Conservation (phyloP, 495 filamentous ascomycete genomes). For the Penicillium nucicola region DNA sequence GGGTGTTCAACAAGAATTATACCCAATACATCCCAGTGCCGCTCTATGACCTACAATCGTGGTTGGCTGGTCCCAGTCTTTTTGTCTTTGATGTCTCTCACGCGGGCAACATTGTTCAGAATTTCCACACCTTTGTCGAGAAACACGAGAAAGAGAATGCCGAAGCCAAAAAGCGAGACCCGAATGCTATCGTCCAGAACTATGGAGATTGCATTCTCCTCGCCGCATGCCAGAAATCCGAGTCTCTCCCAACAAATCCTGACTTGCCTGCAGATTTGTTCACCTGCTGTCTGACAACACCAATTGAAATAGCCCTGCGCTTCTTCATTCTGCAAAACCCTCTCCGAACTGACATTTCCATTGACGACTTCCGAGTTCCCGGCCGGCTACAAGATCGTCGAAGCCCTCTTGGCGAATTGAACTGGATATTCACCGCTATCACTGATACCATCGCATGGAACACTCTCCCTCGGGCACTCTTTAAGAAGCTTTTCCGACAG, state of each 20-base stretch:
- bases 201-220: slow-evolving; percentile 84
- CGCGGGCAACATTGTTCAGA: slow-evolving; percentile 89
- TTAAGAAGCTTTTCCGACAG: slow-evolving; percentile 95
- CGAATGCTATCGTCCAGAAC: slow-evolving; percentile 65
- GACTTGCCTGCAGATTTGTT: slow-evolving; percentile 93
- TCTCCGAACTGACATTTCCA: slow-evolving; percentile 66
- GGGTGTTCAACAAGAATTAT: slow-evolving; percentile 99
- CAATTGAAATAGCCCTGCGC: slow-evolving; percentile 92
- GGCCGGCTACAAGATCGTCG: slow-evolving; percentile 88
- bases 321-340: slow-evolving; percentile 95
- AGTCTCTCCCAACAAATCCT: slow-evolving; percentile 96
- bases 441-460: slow-evolving; percentile 99
- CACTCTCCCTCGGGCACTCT: slow-evolving; percentile 77
- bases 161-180: slow-evolving; percentile 68
- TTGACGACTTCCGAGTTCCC: slow-evolving; percentile 74
- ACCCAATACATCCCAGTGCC: slow-evolving; percentile 99
- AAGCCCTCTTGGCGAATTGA: slow-evolving; percentile 92
- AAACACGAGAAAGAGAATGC: slow-evolving; percentile 86
- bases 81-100: slow-evolving; percentile 98
- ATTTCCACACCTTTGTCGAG: slow-evolving; percentile 89
- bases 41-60: slow-evolving; percentile 90
- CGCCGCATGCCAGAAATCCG: slow-evolving; percentile 82
- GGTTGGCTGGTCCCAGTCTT: slow-evolving; percentile 92
- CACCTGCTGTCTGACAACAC: slow-evolving; percentile 92
- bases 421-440: slow-evolving; percentile 99